Percentiles rank a stretch among this genome's conserved stretches.
phyloP scores from a whole-genome alignment of 2,329 filamentous ascomycete species.

The Cladosporium sp. region DNA sequence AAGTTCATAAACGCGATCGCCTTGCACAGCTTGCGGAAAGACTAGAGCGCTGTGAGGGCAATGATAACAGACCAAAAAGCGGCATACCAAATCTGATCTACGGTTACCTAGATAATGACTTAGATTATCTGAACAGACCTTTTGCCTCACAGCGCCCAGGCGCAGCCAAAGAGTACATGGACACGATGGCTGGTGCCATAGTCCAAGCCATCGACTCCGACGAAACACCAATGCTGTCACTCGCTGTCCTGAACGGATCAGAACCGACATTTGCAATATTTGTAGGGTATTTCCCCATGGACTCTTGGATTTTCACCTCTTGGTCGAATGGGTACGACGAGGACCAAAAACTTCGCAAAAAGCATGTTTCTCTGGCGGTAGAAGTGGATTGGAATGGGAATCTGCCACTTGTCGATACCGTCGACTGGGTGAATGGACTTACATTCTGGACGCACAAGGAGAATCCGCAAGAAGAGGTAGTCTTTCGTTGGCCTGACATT shows the following conservation, averaged over 20 bases:
- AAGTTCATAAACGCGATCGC: not conserved
- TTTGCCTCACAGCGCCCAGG: not conserved
- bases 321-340: slow-evolving; percentile 3
- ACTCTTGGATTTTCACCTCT: slow-evolving; percentile 1
- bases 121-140: not conserved
- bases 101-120: too few relatives aligned
- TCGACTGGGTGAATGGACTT: slow-evolving; percentile 13
- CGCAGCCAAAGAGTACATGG: slow-evolving; percentile 2
- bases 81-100: not conserved
- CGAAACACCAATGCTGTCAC: not conserved
- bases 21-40: not conserved
- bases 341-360: not conserved
- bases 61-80: not conserved
- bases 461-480: not conserved
- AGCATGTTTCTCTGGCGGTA: slow-evolving; percentile 4
- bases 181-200: slow-evolving; percentile 11
- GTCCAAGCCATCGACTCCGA: not conserved
- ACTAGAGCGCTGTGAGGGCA: not conserved
- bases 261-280: slow-evolving; percentile 1
- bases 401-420: not conserved
- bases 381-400: not conserved
- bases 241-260: not conserved
- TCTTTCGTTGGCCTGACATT: not conserved
- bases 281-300: not conserved
- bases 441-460: slow-evolving; percentile 1